A percentile compares a stretch with the other conserved stretches of the same genome.
These are phyloP conservation scores for Umbellularia californica DNA, from an alignment of 164 flowering plant genomes.

Conservation along the genomic window DNA sequence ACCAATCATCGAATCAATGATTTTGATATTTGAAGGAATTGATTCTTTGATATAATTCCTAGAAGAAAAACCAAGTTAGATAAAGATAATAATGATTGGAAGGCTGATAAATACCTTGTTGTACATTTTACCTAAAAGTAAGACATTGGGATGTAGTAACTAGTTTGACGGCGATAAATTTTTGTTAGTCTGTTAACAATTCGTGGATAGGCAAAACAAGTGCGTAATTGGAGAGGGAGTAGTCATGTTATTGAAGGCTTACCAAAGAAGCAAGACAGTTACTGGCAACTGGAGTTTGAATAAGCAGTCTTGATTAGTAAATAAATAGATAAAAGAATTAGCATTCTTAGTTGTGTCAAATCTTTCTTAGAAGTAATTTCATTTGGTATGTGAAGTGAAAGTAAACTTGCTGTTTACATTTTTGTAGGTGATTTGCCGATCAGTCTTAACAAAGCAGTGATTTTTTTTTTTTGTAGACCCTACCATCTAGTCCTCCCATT, in stretches of 20 bases:
- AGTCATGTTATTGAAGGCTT: background rate
- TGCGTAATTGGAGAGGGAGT: background rate
- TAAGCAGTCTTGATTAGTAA: too few relatives aligned
- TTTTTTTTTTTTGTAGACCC: too few relatives aligned
- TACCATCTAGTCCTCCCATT: too few relatives aligned
- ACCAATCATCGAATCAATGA: background rate
- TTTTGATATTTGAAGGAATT: background rate
- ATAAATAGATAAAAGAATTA: background rate
- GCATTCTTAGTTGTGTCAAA: background rate
- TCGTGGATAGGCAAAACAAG: too few relatives aligned
- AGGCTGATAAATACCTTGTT: background rate
- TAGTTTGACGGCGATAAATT: too few relatives aligned
- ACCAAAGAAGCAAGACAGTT: background rate
- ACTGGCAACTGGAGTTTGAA: background rate
- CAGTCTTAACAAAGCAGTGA: too few relatives aligned
- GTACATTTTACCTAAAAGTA: background rate
- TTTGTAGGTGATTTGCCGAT: background rate
- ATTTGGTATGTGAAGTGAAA: background rate
- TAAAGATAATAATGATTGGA: slow-evolving; percentile 14
- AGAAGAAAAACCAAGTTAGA: slow-evolving; percentile 16
- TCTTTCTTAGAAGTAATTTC: background rate
- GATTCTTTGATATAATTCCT: background rate
- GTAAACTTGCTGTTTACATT: too few relatives aligned
- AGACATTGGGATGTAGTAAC: too few relatives aligned
- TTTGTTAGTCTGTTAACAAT: too few relatives aligned